Base-by-base conservation (phyloP, 2,329 filamentous ascomycete species). In the Fusarium sp. region DNA sequence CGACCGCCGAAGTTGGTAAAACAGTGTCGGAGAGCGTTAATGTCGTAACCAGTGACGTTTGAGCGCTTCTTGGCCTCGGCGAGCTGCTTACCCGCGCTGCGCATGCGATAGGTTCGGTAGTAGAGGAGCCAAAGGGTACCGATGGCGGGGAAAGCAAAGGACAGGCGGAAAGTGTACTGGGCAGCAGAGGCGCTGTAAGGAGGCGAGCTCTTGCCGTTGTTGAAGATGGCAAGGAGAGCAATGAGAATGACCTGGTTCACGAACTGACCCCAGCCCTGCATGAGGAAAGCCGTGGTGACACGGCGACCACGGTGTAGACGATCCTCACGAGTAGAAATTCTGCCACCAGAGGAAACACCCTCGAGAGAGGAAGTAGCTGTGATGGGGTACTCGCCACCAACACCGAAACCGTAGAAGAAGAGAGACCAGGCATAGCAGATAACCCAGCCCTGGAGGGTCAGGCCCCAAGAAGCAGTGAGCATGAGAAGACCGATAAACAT, bases 251-350 rank as follows among this genome's bases (percentile, higher is more conserved):
- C 91, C 82, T 97, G 95, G 87, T 98, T 98, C 84, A 92, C 85
- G 79, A 97, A 92, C 80, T 98, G 95, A 71, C 95, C 95, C 95
- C 95, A 98, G 56, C 95, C 95, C 81, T 98, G 95, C 95, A 98
- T 97, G 81, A 98, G 81, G 84, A 98, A 98, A 61, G 95, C 94
- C 79, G 91, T 93, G 71, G 94, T 97, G 78, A 97, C 95, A 80
- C 97, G 97, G 77, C 95, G 92, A 69, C 95, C 95, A 81, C 95
- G 93, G 83, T 98, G 95, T 54, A 98, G 89, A 78, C 95, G 93
- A 79, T 98, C 95, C 55, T 97, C 93, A 67, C 91, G 91, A 61
- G 94, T 97, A 8, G 95, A 97, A 55, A 97, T 83, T 79, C 91
- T 94, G 66, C 95, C 94, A 37, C 93, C 83, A n/a, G 92, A 89